Evolutionary conservation across 2,329 filamentous ascomycete species (phyloP).

Genomic region (Bipolaris zeicola): DNA sequence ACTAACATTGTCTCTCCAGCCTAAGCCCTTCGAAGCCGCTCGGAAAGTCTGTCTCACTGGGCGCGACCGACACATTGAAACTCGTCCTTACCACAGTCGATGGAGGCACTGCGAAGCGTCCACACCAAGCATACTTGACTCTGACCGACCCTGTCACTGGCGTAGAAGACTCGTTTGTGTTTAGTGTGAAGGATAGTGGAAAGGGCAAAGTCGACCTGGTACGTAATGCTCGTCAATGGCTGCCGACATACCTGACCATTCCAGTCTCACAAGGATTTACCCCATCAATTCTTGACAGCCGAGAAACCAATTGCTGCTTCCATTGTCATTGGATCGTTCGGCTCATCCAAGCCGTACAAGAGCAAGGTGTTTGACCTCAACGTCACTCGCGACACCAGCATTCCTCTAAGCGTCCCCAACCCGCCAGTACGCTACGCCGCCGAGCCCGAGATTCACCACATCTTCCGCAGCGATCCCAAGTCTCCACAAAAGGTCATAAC

Average conservation of each 20-base stretch:
- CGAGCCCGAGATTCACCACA: slow-evolving; percentile 84
- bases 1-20: slow-evolving; percentile 34
- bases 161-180: slow-evolving; percentile 84
- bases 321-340: slow-evolving; percentile 85
- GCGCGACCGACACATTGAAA: slow-evolving; percentile 75
- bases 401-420: slow-evolving; percentile 65
- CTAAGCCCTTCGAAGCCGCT: slow-evolving; percentile 61
- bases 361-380: slow-evolving; percentile 74
- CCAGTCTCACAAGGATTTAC: slow-evolving; percentile 88
- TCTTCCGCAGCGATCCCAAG: slow-evolving; percentile 78
- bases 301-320: slow-evolving; percentile 74
- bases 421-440: slow-evolving; percentile 82
- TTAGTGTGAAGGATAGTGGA: slow-evolving; percentile 83
- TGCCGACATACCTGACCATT: slow-evolving; percentile 32
- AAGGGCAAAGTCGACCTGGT: slow-evolving; percentile 87
- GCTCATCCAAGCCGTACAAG: slow-evolving; percentile 70
- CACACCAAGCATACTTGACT: slow-evolving; percentile 92
- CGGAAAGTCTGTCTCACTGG: slow-evolving; percentile 67
- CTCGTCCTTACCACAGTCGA: slow-evolving; percentile 81
- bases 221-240: slow-evolving; percentile 44
- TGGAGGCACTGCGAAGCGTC: slow-evolving; percentile 75
- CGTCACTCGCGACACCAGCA: slow-evolving; percentile 67
- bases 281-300: slow-evolving; percentile 75
- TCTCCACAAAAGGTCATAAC: slow-evolving; percentile 83
- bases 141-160: slow-evolving; percentile 75